phyloP scores from a whole-genome alignment of 768 basidiomycete genomes.

The Steccherinum ochraceum region DNA sequence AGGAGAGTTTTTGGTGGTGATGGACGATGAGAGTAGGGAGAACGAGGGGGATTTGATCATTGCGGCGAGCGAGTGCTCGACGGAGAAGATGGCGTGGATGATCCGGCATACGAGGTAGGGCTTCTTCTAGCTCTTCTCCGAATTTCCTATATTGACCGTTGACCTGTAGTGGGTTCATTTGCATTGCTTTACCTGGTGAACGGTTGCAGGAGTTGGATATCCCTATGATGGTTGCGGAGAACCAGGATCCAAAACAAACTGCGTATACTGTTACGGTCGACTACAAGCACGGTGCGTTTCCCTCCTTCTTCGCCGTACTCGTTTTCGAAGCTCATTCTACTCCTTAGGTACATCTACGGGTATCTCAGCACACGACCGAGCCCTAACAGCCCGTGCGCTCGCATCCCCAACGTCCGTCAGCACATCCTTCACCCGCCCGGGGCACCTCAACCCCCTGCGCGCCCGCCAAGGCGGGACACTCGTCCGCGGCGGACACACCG shows the following conservation, averaged over 20 bases:
- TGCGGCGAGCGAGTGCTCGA: constrained; percentile 76
- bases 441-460: constrained; percentile 92
- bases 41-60: constrained; percentile 98
- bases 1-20: constrained; percentile 92
- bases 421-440: constrained; percentile 83
- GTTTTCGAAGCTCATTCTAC: not conserved
- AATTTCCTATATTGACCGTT: not conserved
- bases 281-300: constrained; percentile 70
- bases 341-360: constrained; percentile 83
- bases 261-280: constrained; percentile 97
- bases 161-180: constrained; percentile 79
- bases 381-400: constrained; percentile 79
- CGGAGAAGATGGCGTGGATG: constrained; percentile 99
- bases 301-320: constrained; percentile 4
- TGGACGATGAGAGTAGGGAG: constrained; percentile 94
- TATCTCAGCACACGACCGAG: constrained; percentile 94
- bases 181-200: constrained; percentile 72
- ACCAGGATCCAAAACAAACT: constrained; percentile 87
- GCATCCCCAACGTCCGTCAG: constrained; percentile 51
- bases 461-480: constrained; percentile 82
- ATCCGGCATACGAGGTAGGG: constrained; percentile 89
- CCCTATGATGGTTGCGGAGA: constrained; percentile 90
- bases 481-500: constrained; percentile 89
- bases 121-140: constrained; percentile 9
- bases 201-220: constrained; percentile 75